Evolutionary conservation across 129 eudicot genomes (phyloP), one percentile per base, ranked within the genome.

Genomic region (Artemisia tridentata): DNA sequence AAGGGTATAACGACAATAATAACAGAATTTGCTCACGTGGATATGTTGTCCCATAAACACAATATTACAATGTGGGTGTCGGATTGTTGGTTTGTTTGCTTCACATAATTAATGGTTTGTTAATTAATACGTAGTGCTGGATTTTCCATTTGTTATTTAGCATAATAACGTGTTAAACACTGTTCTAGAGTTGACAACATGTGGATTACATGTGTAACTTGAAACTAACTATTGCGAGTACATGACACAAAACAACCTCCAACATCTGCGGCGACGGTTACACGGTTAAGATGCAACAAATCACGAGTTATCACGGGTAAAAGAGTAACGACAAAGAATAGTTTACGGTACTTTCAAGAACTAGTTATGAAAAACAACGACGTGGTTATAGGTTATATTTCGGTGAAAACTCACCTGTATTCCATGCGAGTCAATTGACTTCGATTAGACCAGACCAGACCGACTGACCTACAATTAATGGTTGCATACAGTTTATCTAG

Each of bases 41-140:
- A 62, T 15, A 29, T 29, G 29, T 2, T 4, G 6, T 25, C 13
- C 2, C 14, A 27, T 2, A 34, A 15, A 64, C 12, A 64, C 23
- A 50, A 49, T 23, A 65, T 7, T 0, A 55, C 46, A 64, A 54
- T 62, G 81, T 62, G 3, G 21, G 31, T 72, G 60, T 69, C 61
- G 72, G 52, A 53, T 71, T 71, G 81, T 77, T 77, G 25, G 81
- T 43, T 27, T 77, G 77, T 77, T 70, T 70, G 76, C 34, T 13
- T 77, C 65, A 70, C 72, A 77, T 63, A 77, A 70, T 53, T 70
- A 53, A 62, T 70, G 20, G 63, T 50, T 34, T 59, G 7, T 21
- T 58, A n/a, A 49, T 68, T 21, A 12, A 50, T 14, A 48, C 58
- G 46, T 31, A 25, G 13, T 38, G 13, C 20, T 68, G 45, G 17